phyloP scores from a whole-genome alignment of 148 eudicot genomes.

The Rhododendron griersonianum region DNA sequence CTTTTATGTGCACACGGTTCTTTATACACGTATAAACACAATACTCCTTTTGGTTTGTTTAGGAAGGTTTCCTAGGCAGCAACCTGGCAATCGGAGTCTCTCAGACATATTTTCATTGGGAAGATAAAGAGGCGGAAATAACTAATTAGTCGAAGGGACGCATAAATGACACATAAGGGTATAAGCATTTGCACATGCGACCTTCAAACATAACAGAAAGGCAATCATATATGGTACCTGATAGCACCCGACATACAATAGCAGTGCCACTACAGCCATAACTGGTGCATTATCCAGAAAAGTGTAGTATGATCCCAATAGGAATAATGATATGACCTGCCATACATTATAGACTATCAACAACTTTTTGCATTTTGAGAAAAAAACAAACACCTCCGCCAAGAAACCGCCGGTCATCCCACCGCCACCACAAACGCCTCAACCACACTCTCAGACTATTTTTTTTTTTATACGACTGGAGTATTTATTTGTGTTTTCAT shows the following conservation, averaged over 20 bases:
- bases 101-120: background rate
- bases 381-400: background rate
- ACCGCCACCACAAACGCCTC: no score
- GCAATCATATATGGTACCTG: slow-evolving; percentile 55
- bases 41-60: background rate
- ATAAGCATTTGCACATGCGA: background rate
- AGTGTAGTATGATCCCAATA: slow-evolving; percentile 89
- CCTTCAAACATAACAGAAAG: background rate
- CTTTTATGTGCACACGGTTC: background rate
- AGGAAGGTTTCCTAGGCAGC: background rate
- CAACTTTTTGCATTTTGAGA: background rate
- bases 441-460: no score
- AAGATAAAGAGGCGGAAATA: background rate
- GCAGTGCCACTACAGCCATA: slow-evolving; percentile 78
- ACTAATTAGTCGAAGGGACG: background rate
- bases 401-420: no score
- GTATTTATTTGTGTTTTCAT: no score
- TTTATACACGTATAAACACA: no score
- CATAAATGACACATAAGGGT: background rate
- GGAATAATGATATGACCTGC: slow-evolving; percentile 70
- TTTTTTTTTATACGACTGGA: no score
- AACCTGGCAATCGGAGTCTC: background rate
- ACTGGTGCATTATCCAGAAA: slow-evolving; percentile 69
- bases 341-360: slow-evolving; percentile 12
- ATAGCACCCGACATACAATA: slow-evolving; percentile 89